phyloP scores from a whole-genome alignment of 225 moss, liverwort and hornwort genomes.

The Sphagnum contortum region DNA sequence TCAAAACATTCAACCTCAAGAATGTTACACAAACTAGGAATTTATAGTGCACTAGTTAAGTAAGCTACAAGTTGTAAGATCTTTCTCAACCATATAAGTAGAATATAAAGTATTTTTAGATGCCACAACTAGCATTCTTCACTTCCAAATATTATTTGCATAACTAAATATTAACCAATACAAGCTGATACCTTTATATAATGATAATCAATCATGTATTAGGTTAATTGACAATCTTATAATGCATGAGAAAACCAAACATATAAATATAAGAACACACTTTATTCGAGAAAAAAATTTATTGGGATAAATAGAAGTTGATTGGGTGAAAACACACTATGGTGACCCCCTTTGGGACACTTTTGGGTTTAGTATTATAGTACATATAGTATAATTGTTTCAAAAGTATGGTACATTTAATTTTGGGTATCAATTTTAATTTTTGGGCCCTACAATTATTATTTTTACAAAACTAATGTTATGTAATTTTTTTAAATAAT shows the following conservation, averaged over 20 bases:
- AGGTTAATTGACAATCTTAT: neutral
- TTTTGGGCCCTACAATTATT: no score
- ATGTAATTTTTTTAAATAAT: no score
- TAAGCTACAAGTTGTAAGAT: slow-evolving; percentile 1
- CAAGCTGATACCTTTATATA: neutral
- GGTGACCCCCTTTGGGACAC: no score
- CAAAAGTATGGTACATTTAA: no score
- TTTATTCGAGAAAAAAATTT: slow-evolving; percentile 1
- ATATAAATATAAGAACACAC: slow-evolving; percentile 4
- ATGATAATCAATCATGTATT: slow-evolving; percentile 1
- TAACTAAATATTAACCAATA: neutral
- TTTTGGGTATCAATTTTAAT: no score
- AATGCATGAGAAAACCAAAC: neutral
- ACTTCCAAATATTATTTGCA: slow-evolving; percentile 1
- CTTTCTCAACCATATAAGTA: slow-evolving; percentile 1
- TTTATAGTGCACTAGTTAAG: neutral
- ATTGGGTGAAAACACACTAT: no score
- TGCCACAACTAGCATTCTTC: slow-evolving; percentile 1
- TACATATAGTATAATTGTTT: no score
- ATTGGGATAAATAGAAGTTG: slow-evolving; percentile 1
- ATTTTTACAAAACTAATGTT: no score
- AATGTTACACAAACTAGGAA: neutral
- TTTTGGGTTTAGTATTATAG: no score
- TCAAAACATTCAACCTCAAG: neutral
- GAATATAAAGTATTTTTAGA: neutral